Base-by-base conservation (phyloP, 1,284 basidiomycete species). In the Cerrena zonata region DNA sequence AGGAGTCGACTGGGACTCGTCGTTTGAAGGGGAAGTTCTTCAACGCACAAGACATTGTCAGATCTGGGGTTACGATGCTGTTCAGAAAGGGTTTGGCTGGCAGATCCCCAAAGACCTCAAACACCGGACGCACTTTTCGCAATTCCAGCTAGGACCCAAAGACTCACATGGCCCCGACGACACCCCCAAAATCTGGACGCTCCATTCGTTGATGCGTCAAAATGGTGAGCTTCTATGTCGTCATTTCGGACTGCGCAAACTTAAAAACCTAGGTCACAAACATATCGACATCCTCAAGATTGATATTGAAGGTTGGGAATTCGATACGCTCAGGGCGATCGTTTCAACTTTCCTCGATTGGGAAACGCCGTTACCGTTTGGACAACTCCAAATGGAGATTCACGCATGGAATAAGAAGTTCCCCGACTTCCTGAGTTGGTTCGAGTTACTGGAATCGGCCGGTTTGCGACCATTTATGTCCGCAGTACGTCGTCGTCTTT, bases 1-100 rank as follows among this genome's bases (percentile, higher is more conserved):
- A 82, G 80, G 81, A 42, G 78, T 82, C 61, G 80, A 80, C 66
- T 73, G 75, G 52, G 80, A 83, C 46, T 81, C 82, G 11, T 81
- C 82, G 2, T 84, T 82, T 55, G 84, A 85, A 58, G 74, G 77
- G 1, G 78, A 78, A 36, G 59, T 85, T 45, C 69, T 86, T 5
- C 65, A 70, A 34, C 71, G 73, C 24, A 82, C 82, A 11, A 64
- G 68, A 15, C 60, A 76, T 55, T 84, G 82, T 61, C 63, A 82
- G 60, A 70, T 86, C 2, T 86, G 75, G 73, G 82, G 81, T 3
- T 85, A 83, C 56, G 84, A 84, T 60, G 79, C 75, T 60, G 71
- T 73, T 42, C 70, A 78, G 51, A 67, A 71, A 45, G 70, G 75
- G 1, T 79, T 82, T 53, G 73, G 77, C 10, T 66, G 68, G 26